phyloP scores from a whole-genome alignment of 2,329 filamentous ascomycete species.

The Sphaerulina populicola region DNA sequence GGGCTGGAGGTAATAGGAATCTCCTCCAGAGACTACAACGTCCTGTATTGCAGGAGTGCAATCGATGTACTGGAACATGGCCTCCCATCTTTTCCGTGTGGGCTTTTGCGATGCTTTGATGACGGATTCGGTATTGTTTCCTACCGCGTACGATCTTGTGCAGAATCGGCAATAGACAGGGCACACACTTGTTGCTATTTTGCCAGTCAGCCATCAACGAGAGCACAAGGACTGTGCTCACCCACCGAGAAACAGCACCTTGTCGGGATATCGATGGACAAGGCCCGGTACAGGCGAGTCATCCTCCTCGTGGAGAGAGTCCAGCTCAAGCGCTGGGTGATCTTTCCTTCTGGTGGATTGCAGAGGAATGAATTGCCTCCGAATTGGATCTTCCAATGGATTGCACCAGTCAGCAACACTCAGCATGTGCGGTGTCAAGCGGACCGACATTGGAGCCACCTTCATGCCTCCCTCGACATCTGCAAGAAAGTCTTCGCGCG shows the following conservation, averaged over 20 bases:
- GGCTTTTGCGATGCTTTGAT: constrained; percentile 29
- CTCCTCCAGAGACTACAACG: constrained; percentile 56
- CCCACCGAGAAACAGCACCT: constrained; percentile 54
- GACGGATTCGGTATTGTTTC: constrained; percentile 47
- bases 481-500: constrained; percentile 46
- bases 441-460: constrained; percentile 51
- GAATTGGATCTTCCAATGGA: constrained; percentile 52
- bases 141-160: constrained; percentile 53
- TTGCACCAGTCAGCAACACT: constrained; percentile 53
- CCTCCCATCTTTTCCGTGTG: constrained; percentile 46
- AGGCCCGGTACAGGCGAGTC: constrained; percentile 51
- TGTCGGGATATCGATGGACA: constrained; percentile 57
- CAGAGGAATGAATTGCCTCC: constrained; percentile 53
- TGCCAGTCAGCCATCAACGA: neutral
- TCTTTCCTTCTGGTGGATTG: constrained; percentile 47
- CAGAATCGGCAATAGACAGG: constrained; percentile 57
- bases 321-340: constrained; percentile 48
- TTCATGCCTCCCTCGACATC: constrained; percentile 49
- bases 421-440: constrained; percentile 53
- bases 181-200: constrained; percentile 50
- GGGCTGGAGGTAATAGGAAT: constrained; percentile 51
- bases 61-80: constrained; percentile 51
- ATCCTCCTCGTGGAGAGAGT: constrained; percentile 51
- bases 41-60: constrained; percentile 45
- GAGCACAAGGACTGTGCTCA: neutral